Conservation (phyloP, 495 filamentous ascomycete genomes). For the Corynascus novoguineensis region DNA sequence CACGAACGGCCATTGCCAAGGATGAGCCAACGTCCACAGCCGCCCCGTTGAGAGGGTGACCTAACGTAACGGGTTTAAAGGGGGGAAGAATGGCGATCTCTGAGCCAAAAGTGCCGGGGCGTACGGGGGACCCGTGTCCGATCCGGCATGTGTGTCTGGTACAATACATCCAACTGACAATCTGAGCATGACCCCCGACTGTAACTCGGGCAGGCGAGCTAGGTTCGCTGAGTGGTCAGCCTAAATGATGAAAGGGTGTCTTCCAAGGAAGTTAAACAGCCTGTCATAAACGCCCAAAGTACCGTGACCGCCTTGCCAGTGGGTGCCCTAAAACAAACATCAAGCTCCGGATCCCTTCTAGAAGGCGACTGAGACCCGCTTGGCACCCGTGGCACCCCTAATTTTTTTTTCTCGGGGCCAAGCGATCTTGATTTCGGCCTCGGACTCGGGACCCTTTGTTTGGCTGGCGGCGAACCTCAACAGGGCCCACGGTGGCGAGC, state of each 20-base stretch:
- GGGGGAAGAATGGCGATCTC: conserved; percentile 8
- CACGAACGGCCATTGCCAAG: conserved; percentile 16
- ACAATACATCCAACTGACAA: background rate
- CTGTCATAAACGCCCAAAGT: no score
- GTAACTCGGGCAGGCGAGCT: background rate
- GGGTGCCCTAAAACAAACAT: no score
- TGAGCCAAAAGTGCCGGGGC: background rate
- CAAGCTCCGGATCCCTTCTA: background rate
- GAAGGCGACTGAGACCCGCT: background rate
- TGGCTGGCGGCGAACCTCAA: no score
- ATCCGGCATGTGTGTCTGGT: background rate
- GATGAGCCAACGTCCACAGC: background rate
- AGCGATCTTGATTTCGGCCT: background rate
- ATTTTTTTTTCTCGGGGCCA: no score
- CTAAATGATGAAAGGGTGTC: background rate
- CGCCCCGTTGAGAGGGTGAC: background rate
- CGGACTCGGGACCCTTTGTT: background rate
- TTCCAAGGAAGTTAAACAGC: no score
- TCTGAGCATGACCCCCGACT: background rate
- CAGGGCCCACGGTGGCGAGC: no score
- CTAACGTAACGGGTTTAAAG: conserved; percentile 14
- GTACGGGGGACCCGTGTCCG: no score
- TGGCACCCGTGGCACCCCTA: background rate
- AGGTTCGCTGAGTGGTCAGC: background rate
- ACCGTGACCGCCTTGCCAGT: no score